Base-by-base conservation (phyloP, 116 monocot species). In the Trichopus zeylanicus region DNA sequence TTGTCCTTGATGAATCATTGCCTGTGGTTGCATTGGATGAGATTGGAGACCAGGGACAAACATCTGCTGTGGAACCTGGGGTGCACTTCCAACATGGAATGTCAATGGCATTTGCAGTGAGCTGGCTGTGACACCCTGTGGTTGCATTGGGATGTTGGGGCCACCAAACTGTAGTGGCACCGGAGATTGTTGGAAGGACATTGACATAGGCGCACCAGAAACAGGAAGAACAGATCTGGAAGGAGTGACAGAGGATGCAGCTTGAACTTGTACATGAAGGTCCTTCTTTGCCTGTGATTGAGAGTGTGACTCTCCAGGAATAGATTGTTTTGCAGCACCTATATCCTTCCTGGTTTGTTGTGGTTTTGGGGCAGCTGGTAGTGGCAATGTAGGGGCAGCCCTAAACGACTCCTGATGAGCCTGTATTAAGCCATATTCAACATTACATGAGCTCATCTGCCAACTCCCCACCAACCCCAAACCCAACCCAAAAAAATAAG, bases 1-100 rank as follows among this genome's bases (percentile, higher is more conserved):
- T 46, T 77, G 86, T 27, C 82, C 80, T 38, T 86, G 94, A 70
- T 83, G 86, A 56, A 88, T 71, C 47, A 90, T 63, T 23, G 76
- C 67, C 26, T 77, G 89, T 51, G 74, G 69, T 46, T 70, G 83
- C 67, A 87, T 18, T 3, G 70, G 46, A 68, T 86, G 94, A 55
- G 82, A 58, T 16, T 81, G 89, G 20, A 86, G 10, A 56, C 62
- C 64, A 59, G 70, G 65, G 18, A 84, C 49, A 63, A 63, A 84
- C 70, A 90, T 64, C 29, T 65, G 81, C 48, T 70, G 92, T 22
- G 71, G 75, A 65, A 73, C 71, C 54, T 75, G 77, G 26, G 80
- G 57, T 31, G 56, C 35, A 62, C 68, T 73, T 32, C 77, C 82
- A 23, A 85, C 39, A 26, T 85, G 60, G 34, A 88, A 38, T 52